A percentile compares a stretch with the other conserved stretches of the same genome.
Conservation (phyloP, 257 asterid genomes). For the Hygrophila difformis region DNA sequence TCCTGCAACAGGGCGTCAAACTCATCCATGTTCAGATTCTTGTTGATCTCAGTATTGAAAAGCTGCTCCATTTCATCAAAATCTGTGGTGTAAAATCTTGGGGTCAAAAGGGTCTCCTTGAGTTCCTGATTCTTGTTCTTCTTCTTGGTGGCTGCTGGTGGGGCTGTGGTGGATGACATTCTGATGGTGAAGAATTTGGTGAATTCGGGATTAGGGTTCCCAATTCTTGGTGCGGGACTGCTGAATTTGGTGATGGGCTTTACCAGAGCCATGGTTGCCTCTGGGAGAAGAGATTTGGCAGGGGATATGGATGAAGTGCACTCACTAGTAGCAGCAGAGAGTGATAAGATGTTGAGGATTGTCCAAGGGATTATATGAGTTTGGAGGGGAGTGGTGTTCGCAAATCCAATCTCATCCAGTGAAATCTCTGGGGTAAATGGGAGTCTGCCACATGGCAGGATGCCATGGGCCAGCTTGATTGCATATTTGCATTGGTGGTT, state of each 20-base stretch:
- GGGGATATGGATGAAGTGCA: too few relatives aligned
- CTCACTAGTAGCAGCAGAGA: background rate
- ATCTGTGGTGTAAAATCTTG: conserved; percentile 80
- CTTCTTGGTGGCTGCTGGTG: conserved; percentile 30
- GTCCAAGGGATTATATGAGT: conserved; percentile 10
- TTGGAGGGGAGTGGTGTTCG: conserved; percentile 12
- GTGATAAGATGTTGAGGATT: conserved; percentile 8
- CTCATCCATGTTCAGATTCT: conserved; percentile 74
- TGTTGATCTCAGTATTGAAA: conserved; percentile 85
- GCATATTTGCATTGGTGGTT: conserved; percentile 10
- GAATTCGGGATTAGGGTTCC: conserved; percentile 16
- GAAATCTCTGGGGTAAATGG: conserved; percentile 37
- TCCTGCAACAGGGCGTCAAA: conserved; percentile 86
- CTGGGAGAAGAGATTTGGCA: background rate
- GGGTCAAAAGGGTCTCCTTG: conserved; percentile 54
- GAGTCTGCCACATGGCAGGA: conserved; percentile 48
- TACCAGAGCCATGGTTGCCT: conserved; percentile 56
- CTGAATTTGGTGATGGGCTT: conserved; percentile 58
- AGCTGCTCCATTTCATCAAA: conserved; percentile 97
- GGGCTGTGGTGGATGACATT: conserved; percentile 50
- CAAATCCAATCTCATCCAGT: conserved; percentile 55
- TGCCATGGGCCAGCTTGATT: conserved; percentile 33
- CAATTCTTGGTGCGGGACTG: conserved; percentile 25
- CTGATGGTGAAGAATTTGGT: conserved; percentile 26
- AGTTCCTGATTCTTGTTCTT: conserved; percentile 49